Base-by-base conservation (phyloP, 257 asterid species). In the Solanum tacnaense region DNA sequence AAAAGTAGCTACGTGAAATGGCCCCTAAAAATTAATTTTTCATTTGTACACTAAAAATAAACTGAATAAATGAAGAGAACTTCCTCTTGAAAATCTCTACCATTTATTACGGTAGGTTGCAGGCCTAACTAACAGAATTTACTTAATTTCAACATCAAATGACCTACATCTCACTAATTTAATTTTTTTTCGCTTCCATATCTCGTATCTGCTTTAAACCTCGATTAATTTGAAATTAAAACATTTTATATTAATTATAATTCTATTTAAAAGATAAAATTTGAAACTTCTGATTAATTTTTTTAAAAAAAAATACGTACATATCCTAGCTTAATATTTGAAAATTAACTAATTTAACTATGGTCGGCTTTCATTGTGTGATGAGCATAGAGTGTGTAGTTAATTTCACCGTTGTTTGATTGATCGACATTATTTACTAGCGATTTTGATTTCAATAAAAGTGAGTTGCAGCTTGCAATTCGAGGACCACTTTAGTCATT, bases 41-140 rank as follows among this genome's bases (percentile, higher is more conserved):
- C 10, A 49, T 21, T 81, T 81, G 23, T 16, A 49, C 27, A 6
- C 18, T 81, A 29, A 27, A 49, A 46, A 49, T 46, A 46, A 46
- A 16, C 8, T 13, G 9, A 46, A 29, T 16, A 49, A 29, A 81
- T 49, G 70, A n/a, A 29, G 35, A 49, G 41, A 82, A 82, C 29
- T 31, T 9, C 21, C 13, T 7, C 32, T 70, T 68, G 89, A 91
- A 89, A 90, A 89, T 71, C 13, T 25, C 86, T 71, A 86, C 91
- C 92, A 93, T 95, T 94, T 92, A 96, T 94, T 93, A 92, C 31
- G 95, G 95, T 94, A 90, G 96, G 98, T 93, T 92, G 92, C 91
- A 93, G 41, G 88, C 90, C 94, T 90, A 93, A 93, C 92, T 89
- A 93, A 94, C 92, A 93, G 92, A 92, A 93, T 94, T 93, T 93